Percentiles rank a stretch among this genome's conserved stretches.
These are phyloP conservation scores for Xylariaceae sp. DNA, from an alignment of 2,329 filamentous ascomycete species.

Conservation along the genomic window DNA sequence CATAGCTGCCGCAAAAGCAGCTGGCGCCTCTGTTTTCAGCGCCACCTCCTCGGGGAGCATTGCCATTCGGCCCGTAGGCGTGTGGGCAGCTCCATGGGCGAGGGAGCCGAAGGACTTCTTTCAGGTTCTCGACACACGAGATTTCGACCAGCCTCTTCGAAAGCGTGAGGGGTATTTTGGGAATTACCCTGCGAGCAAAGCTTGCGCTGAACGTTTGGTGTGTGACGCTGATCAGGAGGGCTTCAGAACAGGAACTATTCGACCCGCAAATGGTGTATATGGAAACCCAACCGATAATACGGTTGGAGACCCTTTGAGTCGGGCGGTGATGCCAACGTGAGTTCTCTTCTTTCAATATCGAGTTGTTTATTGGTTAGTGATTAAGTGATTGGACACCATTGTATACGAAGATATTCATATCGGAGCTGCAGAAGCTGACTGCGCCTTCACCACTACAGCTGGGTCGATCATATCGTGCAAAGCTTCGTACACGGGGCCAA, in stretches of 20 bases:
- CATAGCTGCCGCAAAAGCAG: slow-evolving; percentile 40
- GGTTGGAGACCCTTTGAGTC: slow-evolving; percentile 39
- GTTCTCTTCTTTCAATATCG: slow-evolving; percentile 18
- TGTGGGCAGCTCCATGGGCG: slow-evolving; percentile 34
- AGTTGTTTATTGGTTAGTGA: background rate
- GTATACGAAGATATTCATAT: background rate
- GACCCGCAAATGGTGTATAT: slow-evolving; percentile 49
- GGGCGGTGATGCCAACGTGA: slow-evolving; percentile 39
- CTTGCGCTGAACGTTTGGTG: slow-evolving; percentile 47
- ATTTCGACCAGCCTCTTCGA: slow-evolving; percentile 38
- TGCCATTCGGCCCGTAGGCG: slow-evolving; percentile 35
- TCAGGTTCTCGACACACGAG: slow-evolving; percentile 43
- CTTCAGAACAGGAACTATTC: slow-evolving; percentile 47
- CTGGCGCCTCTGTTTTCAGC: slow-evolving; percentile 47
- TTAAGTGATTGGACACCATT: background rate
- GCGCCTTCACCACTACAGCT: slow-evolving; percentile 26
- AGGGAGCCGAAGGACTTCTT: slow-evolving; percentile 36
- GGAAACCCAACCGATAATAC: slow-evolving; percentile 46
- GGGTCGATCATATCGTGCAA: slow-evolving; percentile 37
- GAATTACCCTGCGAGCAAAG: slow-evolving; percentile 49
- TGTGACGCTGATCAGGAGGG: slow-evolving; percentile 34
- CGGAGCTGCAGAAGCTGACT: slow-evolving; percentile 3
- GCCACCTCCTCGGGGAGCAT: slow-evolving; percentile 49
- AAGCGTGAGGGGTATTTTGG: slow-evolving; percentile 41
- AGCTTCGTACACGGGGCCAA: slow-evolving; percentile 40